Base-by-base conservation (phyloP, 345 rosid genomes). In the Physaria fendleri region DNA sequence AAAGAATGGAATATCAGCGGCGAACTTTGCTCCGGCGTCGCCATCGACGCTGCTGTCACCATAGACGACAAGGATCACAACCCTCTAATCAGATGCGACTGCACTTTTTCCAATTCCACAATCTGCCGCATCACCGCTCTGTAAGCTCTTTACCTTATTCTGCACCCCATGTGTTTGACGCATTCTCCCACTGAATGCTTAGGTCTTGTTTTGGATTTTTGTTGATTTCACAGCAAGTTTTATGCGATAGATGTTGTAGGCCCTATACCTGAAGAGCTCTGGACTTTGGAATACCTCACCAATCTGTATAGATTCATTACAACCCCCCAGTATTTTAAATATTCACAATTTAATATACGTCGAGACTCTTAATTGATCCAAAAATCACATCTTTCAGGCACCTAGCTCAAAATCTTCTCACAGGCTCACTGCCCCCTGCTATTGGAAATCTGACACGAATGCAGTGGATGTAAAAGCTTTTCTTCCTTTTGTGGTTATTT, bases 11-110 rank as follows among this genome's bases (percentile, higher is more conserved):
- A 82, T 72, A 62, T 33, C 18, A 78, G 73, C 39, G 85, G 89
- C 46, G 78, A 83, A 28, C 77, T 73, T n/a, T 83, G 89, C 76
- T 73, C 69, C 27, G 87, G 83, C 53, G 57, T 35, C 0, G 87
- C 91, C 47, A 32, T 75, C 6, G 51, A 62, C 20, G 40, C 18
- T n/a, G 3, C 6, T 24, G 49, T 76, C 8, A n/a, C n/a, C n/a
- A n/a, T n/a, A n/a, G 0, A 29, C 7, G 59, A 71, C 30, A 48
- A 42, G 38, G 21, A 42, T 21, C 0, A 65, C 71, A 79, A 81
- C 15, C 82, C 85, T 11, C 69, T 77, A 2, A 77, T 82, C 72
- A 78, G 59, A 70, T 85, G 92, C 59, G 72, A 59, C 50, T 85
- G 88, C 64, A 46, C 44, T 41, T 71, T 24, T 46, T 24, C 4